These are phyloP conservation scores for Aspergillus sp. DNA, from an alignment of 2,329 filamentous ascomycete species.

Conservation along the genomic window DNA sequence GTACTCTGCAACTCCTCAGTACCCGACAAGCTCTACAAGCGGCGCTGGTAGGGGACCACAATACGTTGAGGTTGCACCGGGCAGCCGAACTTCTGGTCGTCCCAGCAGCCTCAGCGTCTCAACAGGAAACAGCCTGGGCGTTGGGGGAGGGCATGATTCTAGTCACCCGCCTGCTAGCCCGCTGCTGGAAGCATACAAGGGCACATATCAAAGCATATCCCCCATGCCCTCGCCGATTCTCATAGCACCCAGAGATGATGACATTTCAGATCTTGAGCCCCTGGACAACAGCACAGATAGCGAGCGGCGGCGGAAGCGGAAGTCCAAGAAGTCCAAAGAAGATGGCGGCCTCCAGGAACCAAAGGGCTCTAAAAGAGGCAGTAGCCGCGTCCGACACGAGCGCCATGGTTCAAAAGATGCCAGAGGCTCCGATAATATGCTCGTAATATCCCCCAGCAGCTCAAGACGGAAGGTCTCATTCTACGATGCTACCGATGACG, in stretches of 20 bases:
- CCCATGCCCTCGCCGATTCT: conserved; percentile 83
- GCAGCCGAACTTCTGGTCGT: conserved; percentile 22
- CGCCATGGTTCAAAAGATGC: conserved; percentile 25
- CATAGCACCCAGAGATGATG: conserved; percentile 57
- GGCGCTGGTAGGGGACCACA: conserved; percentile 27
- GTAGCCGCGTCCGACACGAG: conserved; percentile 25
- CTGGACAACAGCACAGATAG: conserved; percentile 35
- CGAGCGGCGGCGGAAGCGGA: conserved; percentile 27
- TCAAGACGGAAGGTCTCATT: conserved; percentile 67
- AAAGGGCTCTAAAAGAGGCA: conserved; percentile 24
- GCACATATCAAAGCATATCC: conserved; percentile 90
- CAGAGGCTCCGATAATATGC: conserved; percentile 38
- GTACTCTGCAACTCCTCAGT: conserved; percentile 20
- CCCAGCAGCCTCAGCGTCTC: conserved; percentile 39
- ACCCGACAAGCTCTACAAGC: conserved; percentile 24
- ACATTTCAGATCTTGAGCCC: conserved; percentile 53
- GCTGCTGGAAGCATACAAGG: conserved; percentile 85
- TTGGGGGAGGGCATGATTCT: conserved; percentile 36
- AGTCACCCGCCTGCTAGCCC: conserved; percentile 70
- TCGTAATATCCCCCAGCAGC: conserved; percentile 46
- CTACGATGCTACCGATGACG: conserved; percentile 80
- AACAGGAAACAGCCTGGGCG: conserved; percentile 40
- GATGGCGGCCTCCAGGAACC: conserved; percentile 32
- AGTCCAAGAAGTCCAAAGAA: conserved; percentile 28
- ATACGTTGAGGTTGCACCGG: conserved; percentile 36